These are phyloP conservation scores for Lactuca sativa DNA, from an alignment of 129 eudicot species.

Conservation along the genomic window DNA sequence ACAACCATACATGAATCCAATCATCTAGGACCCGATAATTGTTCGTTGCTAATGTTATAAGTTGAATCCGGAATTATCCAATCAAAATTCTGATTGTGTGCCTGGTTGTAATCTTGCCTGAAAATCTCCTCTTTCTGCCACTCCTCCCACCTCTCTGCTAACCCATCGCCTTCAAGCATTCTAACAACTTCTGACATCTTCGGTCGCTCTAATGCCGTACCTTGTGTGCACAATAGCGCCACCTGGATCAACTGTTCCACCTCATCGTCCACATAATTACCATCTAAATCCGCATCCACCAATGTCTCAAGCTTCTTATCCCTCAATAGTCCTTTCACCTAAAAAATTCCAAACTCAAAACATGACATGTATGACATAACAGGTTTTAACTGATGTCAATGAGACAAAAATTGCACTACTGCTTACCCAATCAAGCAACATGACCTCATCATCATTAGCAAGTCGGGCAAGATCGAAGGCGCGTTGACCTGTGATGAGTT, in stretches of 20 bases:
- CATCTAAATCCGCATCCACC: constrained; percentile 57
- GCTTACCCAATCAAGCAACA: background rate
- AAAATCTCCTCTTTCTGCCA: constrained; percentile 69
- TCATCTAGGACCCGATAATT: constrained; percentile 68
- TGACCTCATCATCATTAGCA: background rate
- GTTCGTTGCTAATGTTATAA: constrained; percentile 47
- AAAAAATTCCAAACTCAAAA: constrained; percentile 1
- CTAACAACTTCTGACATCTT: constrained; percentile 78
- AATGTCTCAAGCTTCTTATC: constrained; percentile 62
- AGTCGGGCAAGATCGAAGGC: background rate
- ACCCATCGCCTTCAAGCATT: constrained; percentile 79
- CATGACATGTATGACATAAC: no score
- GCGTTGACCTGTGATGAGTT: background rate
- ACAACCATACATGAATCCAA: background rate
- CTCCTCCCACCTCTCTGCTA: constrained; percentile 79
- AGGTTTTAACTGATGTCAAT: background rate
- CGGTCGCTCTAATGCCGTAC: constrained; percentile 57
- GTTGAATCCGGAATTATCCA: constrained; percentile 62
- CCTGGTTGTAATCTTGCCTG: constrained; percentile 45
- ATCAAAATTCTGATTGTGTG: constrained; percentile 37
- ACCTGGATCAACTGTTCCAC: constrained; percentile 67
- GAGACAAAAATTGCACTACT: background rate
- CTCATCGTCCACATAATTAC: constrained; percentile 52
- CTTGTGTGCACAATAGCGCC: constrained; percentile 68
- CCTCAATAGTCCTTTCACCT: constrained; percentile 70